These are phyloP conservation scores for Zygoascus flipseniorum DNA, from an alignment of 805 yeast genomes.

Conservation along the genomic window DNA sequence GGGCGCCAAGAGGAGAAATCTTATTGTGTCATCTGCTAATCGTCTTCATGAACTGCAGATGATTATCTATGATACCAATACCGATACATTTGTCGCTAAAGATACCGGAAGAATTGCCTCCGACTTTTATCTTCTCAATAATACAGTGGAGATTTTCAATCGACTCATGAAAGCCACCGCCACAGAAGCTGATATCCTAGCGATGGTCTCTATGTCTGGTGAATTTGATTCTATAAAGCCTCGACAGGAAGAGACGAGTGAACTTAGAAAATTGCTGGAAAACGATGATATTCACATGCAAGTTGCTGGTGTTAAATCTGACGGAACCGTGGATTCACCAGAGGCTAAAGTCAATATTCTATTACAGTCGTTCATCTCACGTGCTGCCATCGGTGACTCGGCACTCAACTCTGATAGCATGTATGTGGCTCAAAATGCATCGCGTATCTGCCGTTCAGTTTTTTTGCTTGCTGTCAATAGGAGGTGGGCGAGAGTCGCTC, in stretches of 20 bases:
- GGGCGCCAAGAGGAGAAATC: constrained; percentile 59
- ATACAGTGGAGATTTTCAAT: constrained; percentile 83
- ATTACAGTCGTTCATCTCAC: constrained; percentile 80
- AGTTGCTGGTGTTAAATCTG: constrained; percentile 44
- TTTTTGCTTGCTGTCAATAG: constrained; percentile 81
- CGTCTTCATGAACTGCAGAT: constrained; percentile 80
- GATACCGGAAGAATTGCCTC: constrained; percentile 93
- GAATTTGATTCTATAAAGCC: constrained; percentile 88
- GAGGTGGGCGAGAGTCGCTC: constrained; percentile 81
- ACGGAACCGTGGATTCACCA: constrained; percentile 49
- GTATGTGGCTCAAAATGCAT: constrained; percentile 92
- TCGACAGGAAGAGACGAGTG: constrained; percentile 79
- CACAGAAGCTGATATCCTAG: constrained; percentile 83
- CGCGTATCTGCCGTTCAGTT: constrained; percentile 86
- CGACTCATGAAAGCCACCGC: constrained; percentile 76
- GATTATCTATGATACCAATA: constrained; percentile 80
- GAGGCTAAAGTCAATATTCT: constrained; percentile 83
- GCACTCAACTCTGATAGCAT: constrained; percentile 79
- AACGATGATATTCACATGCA: constrained; percentile 64
- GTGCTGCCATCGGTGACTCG: constrained; percentile 62
- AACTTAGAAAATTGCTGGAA: constrained; percentile 55
- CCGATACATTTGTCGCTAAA: constrained; percentile 71
- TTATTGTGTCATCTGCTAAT: constrained; percentile 75
- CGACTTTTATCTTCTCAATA: constrained; percentile 80
- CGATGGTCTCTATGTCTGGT: constrained; percentile 83